phyloP scores from a whole-genome alignment of 1,284 basidiomycete genomes.

The Rhodotorula sp. region DNA sequence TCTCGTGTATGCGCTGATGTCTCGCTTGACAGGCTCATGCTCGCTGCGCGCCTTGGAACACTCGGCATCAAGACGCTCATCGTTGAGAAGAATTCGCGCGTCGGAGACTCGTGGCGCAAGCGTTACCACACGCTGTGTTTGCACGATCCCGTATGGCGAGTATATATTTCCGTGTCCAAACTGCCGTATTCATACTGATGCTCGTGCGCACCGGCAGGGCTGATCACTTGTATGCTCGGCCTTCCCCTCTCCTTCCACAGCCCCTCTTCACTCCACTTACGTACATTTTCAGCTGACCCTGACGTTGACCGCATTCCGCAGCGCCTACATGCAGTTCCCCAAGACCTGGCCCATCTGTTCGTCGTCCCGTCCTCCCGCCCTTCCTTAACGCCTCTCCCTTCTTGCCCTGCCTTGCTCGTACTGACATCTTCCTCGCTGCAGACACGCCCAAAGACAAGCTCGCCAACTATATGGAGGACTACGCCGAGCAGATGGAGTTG shows the following conservation, averaged over 20 bases:
- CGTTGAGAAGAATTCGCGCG: constrained; percentile 46
- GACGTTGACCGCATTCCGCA: background rate
- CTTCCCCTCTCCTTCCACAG: constrained; percentile 20
- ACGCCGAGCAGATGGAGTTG: constrained; percentile 46
- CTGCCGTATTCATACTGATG: too few relatives aligned
- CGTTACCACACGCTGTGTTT: constrained; percentile 24
- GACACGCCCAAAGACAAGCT: constrained; percentile 45
- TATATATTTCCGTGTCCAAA: too few relatives aligned
- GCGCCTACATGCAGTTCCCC: constrained; percentile 31
- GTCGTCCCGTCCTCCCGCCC: background rate
- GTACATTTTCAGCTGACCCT: background rate
- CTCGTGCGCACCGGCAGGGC: too few relatives aligned
- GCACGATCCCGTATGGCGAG: constrained; percentile 44
- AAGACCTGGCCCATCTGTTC: background rate
- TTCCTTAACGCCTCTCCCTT: background rate
- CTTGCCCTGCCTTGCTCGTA: background rate
- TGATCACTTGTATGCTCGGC: background rate
- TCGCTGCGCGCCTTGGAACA: constrained; percentile 47
- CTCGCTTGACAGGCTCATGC: constrained; percentile 35
- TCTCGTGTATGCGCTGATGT: too few relatives aligned
- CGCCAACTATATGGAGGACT: constrained; percentile 50
- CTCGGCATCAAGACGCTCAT: constrained; percentile 48
- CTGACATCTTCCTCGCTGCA: background rate
- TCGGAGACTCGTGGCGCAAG: constrained; percentile 48
- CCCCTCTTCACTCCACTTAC: background rate